Conservation (phyloP, 2,329 filamentous ascomycete species). For the Apiospora saccharicola region DNA sequence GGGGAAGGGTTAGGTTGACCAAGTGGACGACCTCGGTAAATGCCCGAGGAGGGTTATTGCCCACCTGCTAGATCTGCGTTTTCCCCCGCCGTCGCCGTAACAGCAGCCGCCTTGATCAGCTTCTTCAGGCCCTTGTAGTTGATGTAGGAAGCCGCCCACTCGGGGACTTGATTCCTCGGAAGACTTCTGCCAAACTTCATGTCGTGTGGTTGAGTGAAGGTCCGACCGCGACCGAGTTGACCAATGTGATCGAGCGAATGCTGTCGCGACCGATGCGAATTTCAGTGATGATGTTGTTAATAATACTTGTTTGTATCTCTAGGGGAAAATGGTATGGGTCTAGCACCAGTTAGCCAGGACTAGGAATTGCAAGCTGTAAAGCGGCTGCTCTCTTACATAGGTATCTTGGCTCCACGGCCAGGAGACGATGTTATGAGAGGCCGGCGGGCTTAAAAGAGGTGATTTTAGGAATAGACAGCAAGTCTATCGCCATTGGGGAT, state of each 20-base stretch:
- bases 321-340: not conserved
- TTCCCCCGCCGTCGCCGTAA: constrained; percentile 70
- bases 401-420: constrained; percentile 12
- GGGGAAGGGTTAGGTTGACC: constrained; percentile 47
- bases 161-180: constrained; percentile 83
- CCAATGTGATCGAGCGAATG: not conserved
- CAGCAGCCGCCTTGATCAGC: constrained; percentile 83
- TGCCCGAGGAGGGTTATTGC: constrained; percentile 50
- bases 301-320: not conserved
- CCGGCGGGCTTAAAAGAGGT: constrained; percentile 11
- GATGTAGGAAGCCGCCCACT: constrained; percentile 86
- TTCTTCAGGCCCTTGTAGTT: constrained; percentile 95
- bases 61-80: constrained; percentile 90
- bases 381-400: not conserved
- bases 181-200: constrained; percentile 75
- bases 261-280: not conserved
- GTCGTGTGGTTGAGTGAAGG: not conserved
- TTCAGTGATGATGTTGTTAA: not conserved
- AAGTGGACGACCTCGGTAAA: constrained; percentile 40
- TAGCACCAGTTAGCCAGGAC: not conserved
- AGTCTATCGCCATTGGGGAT: constrained; percentile 1
- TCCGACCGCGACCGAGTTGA: not conserved
- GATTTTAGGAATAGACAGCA: not conserved
- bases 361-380: not conserved
- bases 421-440: constrained; percentile 23